Conservation (phyloP, 2,329 filamentous ascomycete species). For the Blumeriella jaapii region DNA sequence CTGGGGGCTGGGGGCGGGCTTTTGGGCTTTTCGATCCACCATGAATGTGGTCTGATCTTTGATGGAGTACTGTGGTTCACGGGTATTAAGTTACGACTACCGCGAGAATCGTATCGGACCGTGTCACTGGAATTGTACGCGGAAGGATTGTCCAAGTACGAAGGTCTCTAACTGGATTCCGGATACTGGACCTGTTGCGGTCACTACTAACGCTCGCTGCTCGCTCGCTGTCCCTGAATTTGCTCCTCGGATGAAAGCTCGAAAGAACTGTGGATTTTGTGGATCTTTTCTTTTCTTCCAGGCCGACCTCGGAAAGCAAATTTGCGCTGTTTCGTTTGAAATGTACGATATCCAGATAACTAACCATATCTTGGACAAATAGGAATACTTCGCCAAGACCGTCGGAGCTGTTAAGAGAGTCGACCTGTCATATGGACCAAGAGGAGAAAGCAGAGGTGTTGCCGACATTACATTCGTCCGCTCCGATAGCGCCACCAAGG, state of each 20-base stretch:
- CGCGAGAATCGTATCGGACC: not conserved
- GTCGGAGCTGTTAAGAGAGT: constrained; percentile 87
- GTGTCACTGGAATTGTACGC: constrained; percentile 1
- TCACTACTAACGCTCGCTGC: constrained; percentile 40
- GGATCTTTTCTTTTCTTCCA: constrained; percentile 24
- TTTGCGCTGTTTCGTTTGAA: constrained; percentile 20
- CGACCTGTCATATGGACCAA: constrained; percentile 84
- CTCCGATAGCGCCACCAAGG: constrained; percentile 71
- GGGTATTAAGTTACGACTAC: not conserved
- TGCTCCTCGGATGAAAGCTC: constrained; percentile 15
- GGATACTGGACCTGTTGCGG: constrained; percentile 9
- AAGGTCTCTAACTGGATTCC: not conserved
- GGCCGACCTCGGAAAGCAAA: constrained; percentile 23
- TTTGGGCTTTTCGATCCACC: too few species aligned
- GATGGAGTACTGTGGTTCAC: not conserved
- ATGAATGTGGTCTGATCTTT: not conserved
- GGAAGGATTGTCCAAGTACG: constrained; percentile 1
- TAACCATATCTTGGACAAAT: constrained; percentile 53
- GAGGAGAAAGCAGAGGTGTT: constrained; percentile 82
- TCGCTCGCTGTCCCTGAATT: constrained; percentile 44
- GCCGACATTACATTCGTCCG: constrained; percentile 81
- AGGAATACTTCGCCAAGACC: constrained; percentile 92
- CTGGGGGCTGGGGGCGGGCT: too few species aligned
- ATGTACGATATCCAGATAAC: constrained; percentile 40
- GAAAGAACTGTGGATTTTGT: constrained; percentile 2